Conservation (phyloP, 2,329 filamentous ascomycete species). For the Nothomitra cinnamomea region DNA sequence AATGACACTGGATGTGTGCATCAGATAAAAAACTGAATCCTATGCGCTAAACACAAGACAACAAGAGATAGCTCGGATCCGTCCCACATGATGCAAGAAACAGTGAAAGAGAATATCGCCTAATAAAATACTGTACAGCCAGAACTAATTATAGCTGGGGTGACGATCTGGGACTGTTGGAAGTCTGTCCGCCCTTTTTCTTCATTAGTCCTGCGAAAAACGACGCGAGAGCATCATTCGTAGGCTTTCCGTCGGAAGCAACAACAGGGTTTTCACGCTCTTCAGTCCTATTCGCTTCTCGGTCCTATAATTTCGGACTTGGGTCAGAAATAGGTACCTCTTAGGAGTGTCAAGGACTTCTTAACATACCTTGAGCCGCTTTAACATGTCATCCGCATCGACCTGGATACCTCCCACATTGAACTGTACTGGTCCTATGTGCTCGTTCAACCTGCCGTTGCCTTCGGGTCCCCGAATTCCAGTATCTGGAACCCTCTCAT, state of each 20-base stretch:
- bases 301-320: constrained; percentile 19
- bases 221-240: constrained; percentile 40
- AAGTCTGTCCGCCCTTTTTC: constrained; percentile 4
- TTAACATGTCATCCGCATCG: constrained; percentile 84
- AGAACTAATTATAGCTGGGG: not conserved
- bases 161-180: not conserved
- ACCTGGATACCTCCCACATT: constrained; percentile 97
- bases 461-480: constrained; percentile 15
- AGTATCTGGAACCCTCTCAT: constrained; percentile 15
- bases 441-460: constrained; percentile 40
- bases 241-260: constrained; percentile 29
- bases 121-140: not conserved
- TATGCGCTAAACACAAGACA: no score
- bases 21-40: no score
- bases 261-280: constrained; percentile 4
- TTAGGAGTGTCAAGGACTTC: not conserved
- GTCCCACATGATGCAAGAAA: no score
- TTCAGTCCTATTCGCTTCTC: constrained; percentile 23
- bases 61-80: no score
- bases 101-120: no score
- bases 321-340: not conserved
- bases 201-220: constrained; percentile 44
- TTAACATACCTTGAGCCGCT: constrained; percentile 55
- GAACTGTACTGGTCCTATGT: constrained; percentile 89
- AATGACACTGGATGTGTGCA: no score